These are phyloP conservation scores for Apiospora aurea DNA, from an alignment of 2,329 filamentous ascomycete species.

Conservation along the genomic window DNA sequence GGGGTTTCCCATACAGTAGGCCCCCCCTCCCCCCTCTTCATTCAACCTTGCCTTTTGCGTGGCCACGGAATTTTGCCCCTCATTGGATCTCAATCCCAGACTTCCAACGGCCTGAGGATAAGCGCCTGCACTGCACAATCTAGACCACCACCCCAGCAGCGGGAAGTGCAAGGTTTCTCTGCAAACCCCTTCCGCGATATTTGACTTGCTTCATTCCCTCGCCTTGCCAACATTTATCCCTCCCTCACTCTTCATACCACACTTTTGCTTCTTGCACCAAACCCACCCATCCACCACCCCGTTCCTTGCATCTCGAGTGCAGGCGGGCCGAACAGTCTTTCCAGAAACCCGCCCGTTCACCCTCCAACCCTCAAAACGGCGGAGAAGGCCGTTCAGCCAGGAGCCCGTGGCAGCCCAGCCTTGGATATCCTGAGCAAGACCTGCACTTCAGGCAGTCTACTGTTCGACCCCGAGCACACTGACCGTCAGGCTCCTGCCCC, in stretches of 20 bases:
- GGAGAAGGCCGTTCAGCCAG: constrained; percentile 17
- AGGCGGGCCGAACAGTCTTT: constrained; percentile 18
- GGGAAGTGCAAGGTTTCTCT: background rate
- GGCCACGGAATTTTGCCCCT: constrained; percentile 12
- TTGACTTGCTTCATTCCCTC: constrained; percentile 6
- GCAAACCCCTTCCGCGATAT: constrained; percentile 5
- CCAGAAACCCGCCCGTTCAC: constrained; percentile 14
- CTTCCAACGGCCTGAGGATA: constrained; percentile 9
- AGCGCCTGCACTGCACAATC: constrained; percentile 9
- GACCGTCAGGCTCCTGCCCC: constrained; percentile 42
- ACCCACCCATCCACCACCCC: background rate
- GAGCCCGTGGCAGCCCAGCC: constrained; percentile 23
- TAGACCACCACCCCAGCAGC: background rate
- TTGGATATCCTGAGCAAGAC: constrained; percentile 40
- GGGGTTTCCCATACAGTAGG: constrained; percentile 12
- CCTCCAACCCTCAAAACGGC: constrained; percentile 23
- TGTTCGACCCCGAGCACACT: constrained; percentile 49
- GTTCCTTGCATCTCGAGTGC: constrained; percentile 17
- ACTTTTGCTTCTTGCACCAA: constrained; percentile 4
- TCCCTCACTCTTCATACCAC: background rate
- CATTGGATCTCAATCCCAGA: constrained; percentile 14
- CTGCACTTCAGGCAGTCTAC: constrained; percentile 46
- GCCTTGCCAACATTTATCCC: background rate
- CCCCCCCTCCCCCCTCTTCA: background rate
- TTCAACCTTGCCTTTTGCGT: background rate